A percentile compares a stretch with the other conserved stretches of the same genome.
Evolutionary conservation across 2,329 filamentous ascomycete genomes (phyloP).

Genomic region (Bipolaris oryzae): DNA sequence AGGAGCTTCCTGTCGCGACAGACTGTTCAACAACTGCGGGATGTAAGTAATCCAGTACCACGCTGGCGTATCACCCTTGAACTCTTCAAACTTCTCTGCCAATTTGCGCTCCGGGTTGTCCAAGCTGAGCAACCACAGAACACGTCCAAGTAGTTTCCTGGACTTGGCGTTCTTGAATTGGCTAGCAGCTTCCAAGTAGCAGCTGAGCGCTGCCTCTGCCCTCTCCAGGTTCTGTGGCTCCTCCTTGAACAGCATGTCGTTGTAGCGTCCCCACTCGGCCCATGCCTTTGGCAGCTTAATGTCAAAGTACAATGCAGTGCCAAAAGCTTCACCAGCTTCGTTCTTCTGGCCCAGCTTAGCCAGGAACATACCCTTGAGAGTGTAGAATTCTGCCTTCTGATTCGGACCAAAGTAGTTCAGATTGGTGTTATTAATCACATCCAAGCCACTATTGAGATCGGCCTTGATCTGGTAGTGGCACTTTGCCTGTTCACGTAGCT

Average conservation of each 20-base stretch:
- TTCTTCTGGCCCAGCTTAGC: slow-evolving; percentile 90
- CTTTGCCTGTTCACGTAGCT: slow-evolving; percentile 96
- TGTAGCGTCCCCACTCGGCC: slow-evolving; percentile 99
- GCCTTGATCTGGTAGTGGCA: slow-evolving; percentile 97
- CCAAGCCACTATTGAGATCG: slow-evolving; percentile 88
- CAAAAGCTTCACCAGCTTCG: slow-evolving; percentile 92
- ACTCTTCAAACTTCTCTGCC: slow-evolving; percentile 87
- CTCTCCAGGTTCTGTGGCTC: slow-evolving; percentile 80
- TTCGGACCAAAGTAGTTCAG: slow-evolving; percentile 95
- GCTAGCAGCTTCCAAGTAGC: slow-evolving; percentile 93
- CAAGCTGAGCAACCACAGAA: slow-evolving; percentile 92
- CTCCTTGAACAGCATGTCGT: slow-evolving; percentile 93
- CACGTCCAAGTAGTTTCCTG: slow-evolving; percentile 87
- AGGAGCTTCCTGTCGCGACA: slow-evolving; percentile 88
- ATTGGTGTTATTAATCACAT: slow-evolving; percentile 99
- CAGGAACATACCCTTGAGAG: slow-evolving; percentile 98
- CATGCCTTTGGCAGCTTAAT: slow-evolving; percentile 95
- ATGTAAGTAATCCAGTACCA: slow-evolving; percentile 99
- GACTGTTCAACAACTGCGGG: slow-evolving; percentile 88
- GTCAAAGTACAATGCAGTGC: slow-evolving; percentile 93
- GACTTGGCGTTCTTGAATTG: slow-evolving; percentile 98
- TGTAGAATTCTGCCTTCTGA: slow-evolving; percentile 99
- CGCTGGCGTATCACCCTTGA: slow-evolving; percentile 94
- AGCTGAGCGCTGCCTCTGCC: slow-evolving; percentile 90
- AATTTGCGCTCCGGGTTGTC: slow-evolving; percentile 87